Evolutionary conservation across 163 green algal species (phyloP), one percentile per base, ranked within the genome.

Genomic region (Scenedesmus sp.): DNA sequence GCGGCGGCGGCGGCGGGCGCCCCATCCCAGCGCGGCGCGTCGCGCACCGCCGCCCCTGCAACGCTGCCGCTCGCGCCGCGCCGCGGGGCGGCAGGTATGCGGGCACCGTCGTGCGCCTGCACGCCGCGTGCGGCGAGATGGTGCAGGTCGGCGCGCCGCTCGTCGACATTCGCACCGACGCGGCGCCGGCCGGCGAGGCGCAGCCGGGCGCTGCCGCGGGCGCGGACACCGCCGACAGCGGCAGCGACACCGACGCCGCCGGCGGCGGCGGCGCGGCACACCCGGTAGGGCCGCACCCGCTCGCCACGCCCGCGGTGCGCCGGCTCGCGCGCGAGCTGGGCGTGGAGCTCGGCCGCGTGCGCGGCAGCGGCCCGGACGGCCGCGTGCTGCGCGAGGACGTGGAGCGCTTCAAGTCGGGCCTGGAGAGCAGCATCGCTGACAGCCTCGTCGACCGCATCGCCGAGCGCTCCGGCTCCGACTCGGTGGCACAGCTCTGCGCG

Each of bases 121-220:
- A 94, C 78, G 86, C 93, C 66, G 26, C 50, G 14, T 44, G 80
- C 4, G 94, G 93, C 0, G 91, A 92, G 47, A 78, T 97, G 51
- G 89, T 98, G 20, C 93, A 96, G 85, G 94, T 97, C 57, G 85
- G 85, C 9, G 85, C 78, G 0, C 60, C 85, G 6, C 77, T 90
- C 15, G 44, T 88, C 22, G 83, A 90, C 53, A 64, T 90, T 2
- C n/a, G n/a, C n/a, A n/a, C n/a, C n/a, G n/a, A n/a, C n/a, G n/a
- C n/a, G n/a, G n/a, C n/a, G n/a, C n/a, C n/a, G n/a, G n/a, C n/a
- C n/a, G n/a, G n/a, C n/a, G n/a, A n/a, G n/a, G n/a, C n/a, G n/a
- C 64, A 85, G 53, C 50, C 86, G 20, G 29, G 56, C 60, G 70
- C 62, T 70, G 53, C 62, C 63, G 53, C 34, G 47, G 53, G 33